A percentile compares a stretch with the other conserved stretches of the same genome.
These are phyloP conservation scores for Durotheca rogersii DNA, from an alignment of 495 filamentous ascomycete genomes.

Conservation along the genomic window DNA sequence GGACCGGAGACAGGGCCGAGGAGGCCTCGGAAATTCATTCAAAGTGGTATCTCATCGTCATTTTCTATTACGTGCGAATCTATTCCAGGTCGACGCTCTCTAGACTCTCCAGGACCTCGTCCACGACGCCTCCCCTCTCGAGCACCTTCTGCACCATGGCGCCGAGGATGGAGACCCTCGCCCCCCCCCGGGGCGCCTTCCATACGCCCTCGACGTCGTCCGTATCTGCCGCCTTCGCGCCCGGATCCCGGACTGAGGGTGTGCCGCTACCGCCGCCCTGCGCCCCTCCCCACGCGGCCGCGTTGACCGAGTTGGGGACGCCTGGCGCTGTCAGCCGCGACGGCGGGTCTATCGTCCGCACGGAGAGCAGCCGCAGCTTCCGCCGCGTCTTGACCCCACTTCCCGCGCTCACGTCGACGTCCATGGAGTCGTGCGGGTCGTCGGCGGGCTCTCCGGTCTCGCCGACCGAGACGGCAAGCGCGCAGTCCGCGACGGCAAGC, in stretches of 20 bases:
- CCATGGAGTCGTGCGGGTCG: conserved; percentile 15
- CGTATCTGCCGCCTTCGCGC: conserved; percentile 50
- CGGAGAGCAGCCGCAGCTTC: conserved; percentile 57
- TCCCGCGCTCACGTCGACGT: conserved; percentile 36
- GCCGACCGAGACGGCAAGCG: conserved; percentile 74
- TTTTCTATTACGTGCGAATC: no score
- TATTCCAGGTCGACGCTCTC: conserved; percentile 59
- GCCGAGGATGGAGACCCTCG: conserved; percentile 66
- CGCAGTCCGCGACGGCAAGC: conserved; percentile 84
- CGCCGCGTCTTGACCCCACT: conserved; percentile 23
- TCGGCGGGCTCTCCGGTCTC: conserved; percentile 23
- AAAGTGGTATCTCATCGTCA: conserved; percentile 31
- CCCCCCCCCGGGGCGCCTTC: conserved; percentile 73
- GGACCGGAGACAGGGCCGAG: conserved; percentile 6
- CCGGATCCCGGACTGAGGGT: conserved; percentile 43
- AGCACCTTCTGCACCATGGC: conserved; percentile 67
- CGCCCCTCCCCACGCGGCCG: conserved; percentile 55
- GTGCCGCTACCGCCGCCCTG: no score
- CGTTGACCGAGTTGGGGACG: conserved; percentile 67
- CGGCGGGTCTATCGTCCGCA: conserved; percentile 67
- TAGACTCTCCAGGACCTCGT: conserved; percentile 79
- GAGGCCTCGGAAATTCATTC: conserved; percentile 15
- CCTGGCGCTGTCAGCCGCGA: conserved; percentile 59
- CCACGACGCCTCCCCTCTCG: conserved; percentile 71
- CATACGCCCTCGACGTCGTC: conserved; percentile 70